A percentile compares a stretch with the other conserved stretches of the same genome.
Conservation (phyloP, 768 basidiomycete species). For the Scleroderma citrinum region DNA sequence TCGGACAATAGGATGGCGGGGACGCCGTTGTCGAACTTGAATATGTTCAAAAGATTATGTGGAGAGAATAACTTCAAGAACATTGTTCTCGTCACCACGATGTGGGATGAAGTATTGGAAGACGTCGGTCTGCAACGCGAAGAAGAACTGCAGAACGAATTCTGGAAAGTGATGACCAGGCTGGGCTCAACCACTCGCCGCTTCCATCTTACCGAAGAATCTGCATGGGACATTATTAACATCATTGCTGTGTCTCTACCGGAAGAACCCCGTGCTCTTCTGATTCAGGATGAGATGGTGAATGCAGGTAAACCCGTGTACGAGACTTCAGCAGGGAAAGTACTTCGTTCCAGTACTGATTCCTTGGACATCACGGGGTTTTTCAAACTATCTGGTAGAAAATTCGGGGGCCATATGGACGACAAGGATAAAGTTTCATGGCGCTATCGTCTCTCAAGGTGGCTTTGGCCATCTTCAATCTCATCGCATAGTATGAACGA, state of each 20-base stretch:
- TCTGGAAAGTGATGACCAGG: constrained; percentile 26
- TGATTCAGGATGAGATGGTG: neutral
- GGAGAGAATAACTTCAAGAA: constrained; percentile 22
- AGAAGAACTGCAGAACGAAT: constrained; percentile 19
- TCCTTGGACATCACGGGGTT: too few relatives aligned
- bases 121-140: too few relatives aligned
- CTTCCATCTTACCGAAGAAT: constrained; percentile 13
- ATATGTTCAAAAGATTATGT: constrained; percentile 22
- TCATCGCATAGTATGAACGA: too few relatives aligned
- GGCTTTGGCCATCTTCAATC: too few relatives aligned
- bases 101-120: too few relatives aligned
- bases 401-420: too few relatives aligned
- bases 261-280: neutral
- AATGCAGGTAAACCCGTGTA: neutral
- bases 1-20: too few relatives aligned
- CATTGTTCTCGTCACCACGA: constrained; percentile 30
- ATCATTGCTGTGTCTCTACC: neutral
- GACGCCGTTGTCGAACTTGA: constrained; percentile 21
- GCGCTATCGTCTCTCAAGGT: too few relatives aligned
- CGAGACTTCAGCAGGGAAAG: too few relatives aligned
- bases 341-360: too few relatives aligned
- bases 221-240: constrained; percentile 26
- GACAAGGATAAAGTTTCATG: too few relatives aligned
- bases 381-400: too few relatives aligned
- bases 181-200: constrained; percentile 22